phyloP scores from a whole-genome alignment of 1,284 basidiomycete genomes.

The Salmacisia buchloeana region DNA sequence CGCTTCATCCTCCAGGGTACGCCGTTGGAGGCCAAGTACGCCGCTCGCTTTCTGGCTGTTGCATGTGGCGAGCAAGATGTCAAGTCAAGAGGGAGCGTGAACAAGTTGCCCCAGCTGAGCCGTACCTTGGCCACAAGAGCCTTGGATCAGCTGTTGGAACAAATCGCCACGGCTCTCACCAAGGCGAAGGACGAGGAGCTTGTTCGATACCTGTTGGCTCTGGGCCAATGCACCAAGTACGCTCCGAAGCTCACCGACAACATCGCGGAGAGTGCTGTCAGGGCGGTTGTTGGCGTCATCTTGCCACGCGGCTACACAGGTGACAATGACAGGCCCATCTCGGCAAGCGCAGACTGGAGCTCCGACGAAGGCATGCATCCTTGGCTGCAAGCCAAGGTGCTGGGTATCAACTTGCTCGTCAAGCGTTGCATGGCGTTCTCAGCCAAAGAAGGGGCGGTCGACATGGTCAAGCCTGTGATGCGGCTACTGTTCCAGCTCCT shows the following conservation, averaged over 20 bases:
- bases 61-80: neutral
- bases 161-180: slow-evolving; percentile 60
- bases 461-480: slow-evolving; percentile 34
- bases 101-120: slow-evolving; percentile 14
- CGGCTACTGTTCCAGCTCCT: slow-evolving; percentile 33
- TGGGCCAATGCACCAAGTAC: slow-evolving; percentile 69
- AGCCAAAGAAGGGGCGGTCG: slow-evolving; percentile 21
- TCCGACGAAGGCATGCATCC: slow-evolving; percentile 25
- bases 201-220: slow-evolving; percentile 64
- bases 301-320: slow-evolving; percentile 10
- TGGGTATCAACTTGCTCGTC: slow-evolving; percentile 32
- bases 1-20: slow-evolving; percentile 63
- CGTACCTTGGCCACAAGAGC: slow-evolving; percentile 8
- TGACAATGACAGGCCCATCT: slow-evolving; percentile 9
- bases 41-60: slow-evolving; percentile 63
- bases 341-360: slow-evolving; percentile 23
- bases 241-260: slow-evolving; percentile 70
- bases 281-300: slow-evolving; percentile 59
- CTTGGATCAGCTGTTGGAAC: slow-evolving; percentile 52
- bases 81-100: slow-evolving; percentile 10
- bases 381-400: slow-evolving; percentile 25
- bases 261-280: slow-evolving; percentile 69
- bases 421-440: slow-evolving; percentile 29
- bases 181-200: slow-evolving; percentile 59
- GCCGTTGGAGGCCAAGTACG: slow-evolving; percentile 75